Evolutionary conservation across 495 filamentous ascomycete genomes (phyloP).

Genomic region (Aspergillus taichungensis): DNA sequence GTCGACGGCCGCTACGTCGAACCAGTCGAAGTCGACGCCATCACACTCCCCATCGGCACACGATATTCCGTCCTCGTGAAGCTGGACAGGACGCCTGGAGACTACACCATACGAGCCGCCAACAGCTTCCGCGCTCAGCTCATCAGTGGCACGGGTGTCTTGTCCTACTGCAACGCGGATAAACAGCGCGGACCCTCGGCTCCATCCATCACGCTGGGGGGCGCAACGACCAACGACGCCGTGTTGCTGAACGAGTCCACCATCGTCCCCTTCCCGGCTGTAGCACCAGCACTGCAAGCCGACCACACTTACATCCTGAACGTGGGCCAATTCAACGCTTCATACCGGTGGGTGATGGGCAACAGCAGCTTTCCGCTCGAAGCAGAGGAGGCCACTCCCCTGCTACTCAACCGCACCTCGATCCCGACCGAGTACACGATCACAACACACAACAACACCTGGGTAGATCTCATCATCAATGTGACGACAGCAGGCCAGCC

Average conservation of each 20-base stretch:
- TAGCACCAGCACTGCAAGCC: constrained; percentile 25
- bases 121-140: constrained; percentile 24
- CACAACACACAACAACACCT: constrained; percentile 43
- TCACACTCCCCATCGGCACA: constrained; percentile 22
- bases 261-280: constrained; percentile 34
- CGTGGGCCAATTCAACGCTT: constrained; percentile 27
- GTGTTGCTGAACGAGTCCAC: constrained; percentile 29
- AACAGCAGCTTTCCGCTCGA: constrained; percentile 22
- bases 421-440: constrained; percentile 36
- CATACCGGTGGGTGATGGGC: constrained; percentile 41
- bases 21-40: constrained; percentile 23
- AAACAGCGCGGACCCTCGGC: constrained; percentile 6
- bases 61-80: constrained; percentile 33
- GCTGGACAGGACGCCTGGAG: constrained; percentile 21
- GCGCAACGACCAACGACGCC: constrained; percentile 22
- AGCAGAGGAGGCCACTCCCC: constrained; percentile 28
- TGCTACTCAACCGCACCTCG: constrained; percentile 39
- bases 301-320: constrained; percentile 31
- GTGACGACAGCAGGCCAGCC: constrained; percentile 24
- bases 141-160: constrained; percentile 24
- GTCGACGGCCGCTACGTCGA: constrained; percentile 34
- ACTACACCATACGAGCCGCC: constrained; percentile 31
- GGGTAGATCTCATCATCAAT: constrained; percentile 49
- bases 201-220: constrained; percentile 38
- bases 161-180: constrained; percentile 15